A percentile compares a stretch with the other conserved stretches of the same genome.
phyloP scores from a whole-genome alignment of 371 early-diverging fungal genomes.

The Batkoa obscura region DNA sequence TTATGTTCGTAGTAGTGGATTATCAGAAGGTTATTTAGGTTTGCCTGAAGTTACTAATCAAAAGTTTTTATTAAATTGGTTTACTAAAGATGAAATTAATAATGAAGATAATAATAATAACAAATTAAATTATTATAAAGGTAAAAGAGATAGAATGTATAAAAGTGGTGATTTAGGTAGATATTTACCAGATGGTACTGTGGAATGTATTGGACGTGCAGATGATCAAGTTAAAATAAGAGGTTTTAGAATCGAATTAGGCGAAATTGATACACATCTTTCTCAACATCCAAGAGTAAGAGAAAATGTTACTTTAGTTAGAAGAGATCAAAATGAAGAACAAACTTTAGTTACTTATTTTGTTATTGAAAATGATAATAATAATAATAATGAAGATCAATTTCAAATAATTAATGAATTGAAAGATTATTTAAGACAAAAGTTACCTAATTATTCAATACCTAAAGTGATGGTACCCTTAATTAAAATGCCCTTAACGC shows the following conservation, averaged over 20 bases:
- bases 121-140: constrained; percentile 48
- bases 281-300: constrained; percentile 77
- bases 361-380: constrained; percentile 50
- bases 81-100: constrained; percentile 25
- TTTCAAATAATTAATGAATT: constrained; percentile 43
- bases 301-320: constrained; percentile 88
- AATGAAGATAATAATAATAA: no score
- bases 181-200: constrained; percentile 81
- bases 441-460: constrained; percentile 83
- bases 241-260: constrained; percentile 95
- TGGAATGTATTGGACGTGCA: constrained; percentile 90
- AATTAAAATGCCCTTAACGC: constrained; percentile 82
- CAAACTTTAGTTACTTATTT: constrained; percentile 90
- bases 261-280: constrained; percentile 90
- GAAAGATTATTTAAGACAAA: constrained; percentile 65
- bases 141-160: constrained; percentile 89
- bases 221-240: constrained; percentile 98
- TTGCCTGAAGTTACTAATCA: constrained; percentile 65
- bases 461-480: constrained; percentile 88
- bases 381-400: constrained; percentile 26
- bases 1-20: constrained; percentile 81
- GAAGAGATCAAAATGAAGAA: constrained; percentile 95
- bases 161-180: constrained; percentile 91
- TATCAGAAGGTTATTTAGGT: constrained; percentile 87
- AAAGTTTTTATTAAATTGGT: constrained; percentile 85